Evolutionary conservation across 2,329 filamentous ascomycete genomes (phyloP), one percentile per base, ranked within the genome.

Genomic region (Aspergillus luchuensis): DNA sequence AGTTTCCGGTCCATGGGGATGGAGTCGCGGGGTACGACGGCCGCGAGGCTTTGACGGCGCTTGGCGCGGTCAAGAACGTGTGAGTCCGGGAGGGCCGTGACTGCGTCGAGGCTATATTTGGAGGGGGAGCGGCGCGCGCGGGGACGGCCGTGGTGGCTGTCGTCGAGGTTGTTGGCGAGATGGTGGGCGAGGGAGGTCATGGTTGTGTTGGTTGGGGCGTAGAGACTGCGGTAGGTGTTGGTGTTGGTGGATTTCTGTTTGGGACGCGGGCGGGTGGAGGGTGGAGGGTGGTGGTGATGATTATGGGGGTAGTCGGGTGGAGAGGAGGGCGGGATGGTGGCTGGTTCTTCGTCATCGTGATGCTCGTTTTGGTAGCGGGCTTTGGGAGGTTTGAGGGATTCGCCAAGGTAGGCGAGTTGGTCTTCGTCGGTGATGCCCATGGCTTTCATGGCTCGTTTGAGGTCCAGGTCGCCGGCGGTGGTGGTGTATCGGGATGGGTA

Each of bases 1-100:
- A 74, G 66, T 56, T 69, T 55, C 21, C 76, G 70, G 30, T 78
- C 76, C 2, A 73, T 59, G 5, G 73, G 64, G 10, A 76, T 61
- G 4, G 62, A 57, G 23, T 72, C 71, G 10, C 67, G 65, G 23
- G 66, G 66, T 8, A 68, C 13, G 58, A 69, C 15, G 57, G 67
- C 64, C 17, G 64, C 55, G 3, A 72, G 54, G 2, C 65, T 70
- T 17, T 68, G 63, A 43, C 66, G 59, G 60, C 68, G 68, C 7
- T 58, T 61, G 5, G 62, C 47, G 28, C 69, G 69, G 19, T 71
- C 68, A 13, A 65, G 66, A 15, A 55, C 48, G 8, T 63, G 63
- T 8, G 65, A 52, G 43, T 64, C 55, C 0, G 67, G 61, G 3
- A 64, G 51, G 3, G 67, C 64, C 4, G 73, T 67, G n/a, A 72